A percentile compares a stretch with the other conserved stretches of the same genome.
These are phyloP conservation scores for Parsonsia alboflavescens DNA, from an alignment of 257 asterid species.

Conservation along the genomic window DNA sequence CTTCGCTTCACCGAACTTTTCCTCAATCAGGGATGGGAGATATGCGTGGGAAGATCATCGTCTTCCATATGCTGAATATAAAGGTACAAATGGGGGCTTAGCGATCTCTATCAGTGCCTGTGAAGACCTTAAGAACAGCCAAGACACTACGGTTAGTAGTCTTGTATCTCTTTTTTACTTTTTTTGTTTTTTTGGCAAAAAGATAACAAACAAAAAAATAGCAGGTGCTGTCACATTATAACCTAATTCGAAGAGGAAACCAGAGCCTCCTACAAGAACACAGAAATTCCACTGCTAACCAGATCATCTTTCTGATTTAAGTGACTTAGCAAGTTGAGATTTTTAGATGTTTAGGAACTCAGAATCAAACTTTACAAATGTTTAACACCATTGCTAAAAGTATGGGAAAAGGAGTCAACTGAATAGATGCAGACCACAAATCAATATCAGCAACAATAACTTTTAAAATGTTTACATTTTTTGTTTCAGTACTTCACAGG, in stretches of 20 bases:
- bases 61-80: conserved; percentile 25
- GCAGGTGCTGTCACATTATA: not conserved
- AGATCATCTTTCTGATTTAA: not conserved
- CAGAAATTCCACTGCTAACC: not conserved
- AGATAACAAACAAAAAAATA: not conserved
- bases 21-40: conserved; percentile 46
- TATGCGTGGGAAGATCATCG: conserved; percentile 70
- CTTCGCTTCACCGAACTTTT: not conserved
- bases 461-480: conserved; percentile 12
- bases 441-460: not conserved
- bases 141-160: conserved; percentile 61
- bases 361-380: not conserved
- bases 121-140: conserved; percentile 76
- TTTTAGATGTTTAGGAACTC: not conserved
- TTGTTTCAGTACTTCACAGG: conserved; percentile 67
- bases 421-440: not conserved
- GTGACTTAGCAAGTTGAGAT: not conserved
- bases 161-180: conserved; percentile 3
- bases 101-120: conserved; percentile 84
- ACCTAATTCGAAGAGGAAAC: not conserved
- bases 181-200: not conserved
- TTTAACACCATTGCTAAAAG: not conserved
- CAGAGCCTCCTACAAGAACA: not conserved
- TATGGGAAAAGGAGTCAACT: not conserved
- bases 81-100: conserved; percentile 67